Evolutionary conservation across 2,329 filamentous ascomycete species (phyloP), one percentile per base, ranked within the genome.

Genomic region (Fusarium longipes): DNA sequence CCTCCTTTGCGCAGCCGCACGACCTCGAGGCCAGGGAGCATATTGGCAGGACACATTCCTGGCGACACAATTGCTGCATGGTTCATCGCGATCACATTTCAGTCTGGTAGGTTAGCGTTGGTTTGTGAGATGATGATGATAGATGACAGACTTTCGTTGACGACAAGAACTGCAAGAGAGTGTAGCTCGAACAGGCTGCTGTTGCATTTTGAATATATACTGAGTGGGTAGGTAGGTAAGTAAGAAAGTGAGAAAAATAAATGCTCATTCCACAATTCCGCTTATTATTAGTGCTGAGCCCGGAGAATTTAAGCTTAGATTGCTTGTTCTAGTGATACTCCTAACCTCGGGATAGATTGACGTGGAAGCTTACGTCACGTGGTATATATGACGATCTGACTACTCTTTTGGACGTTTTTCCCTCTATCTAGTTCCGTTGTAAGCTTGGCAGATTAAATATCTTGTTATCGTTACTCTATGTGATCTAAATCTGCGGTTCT

Each of bases 1-100:
- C 0, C 57, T 47, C 6, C 44, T 32, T 2, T 70, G 68, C 2
- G 57, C 52, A 6, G 35, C 44, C 3, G 38, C 42, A 1, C 68
- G 65, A 3, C 61, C 57, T 22, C 68, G 43, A 0, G 65, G 68
- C 43, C 53, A 66, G 0, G 65, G 50, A 1, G 62, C 40, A 20
- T 70, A 70, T 9, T 50, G 54, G 1, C 68, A 70, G 2, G 60
- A 47, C 27, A 69, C 54, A n/a, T 58, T 64, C 22, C 68, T 63
- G 2, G 68, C 32, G 3, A 71, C 40, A 2, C 68, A 69, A 29
- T 70, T 70, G 27, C 65, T 67, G 10, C 65, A 70, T 2, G 65
- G 68, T 24, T 70, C 68, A 29, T 67, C 59, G 4, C 68, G 68
- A 30, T 70, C 57, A 38, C 68, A 70, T 58, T 69, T 71, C 2